phyloP scores from a whole-genome alignment of 306 rosid species.

The Acacia melanoxylon region DNA sequence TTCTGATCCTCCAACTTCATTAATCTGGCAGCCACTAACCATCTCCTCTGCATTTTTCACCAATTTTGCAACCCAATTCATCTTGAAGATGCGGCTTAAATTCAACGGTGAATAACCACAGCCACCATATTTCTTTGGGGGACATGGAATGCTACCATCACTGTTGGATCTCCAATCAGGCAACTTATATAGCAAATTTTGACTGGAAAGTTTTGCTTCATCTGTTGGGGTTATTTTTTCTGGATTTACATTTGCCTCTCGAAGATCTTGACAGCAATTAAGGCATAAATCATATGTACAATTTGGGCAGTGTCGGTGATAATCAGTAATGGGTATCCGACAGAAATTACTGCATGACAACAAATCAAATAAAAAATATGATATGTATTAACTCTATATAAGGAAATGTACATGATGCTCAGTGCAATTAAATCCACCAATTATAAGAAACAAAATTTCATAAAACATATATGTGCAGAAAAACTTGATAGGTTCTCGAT shows the following conservation, averaged over 20 bases:
- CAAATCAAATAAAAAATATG: constrained; percentile 31
- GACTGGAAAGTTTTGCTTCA: constrained; percentile 44
- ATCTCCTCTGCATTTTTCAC: constrained; percentile 96
- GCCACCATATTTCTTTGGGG: constrained; percentile 91
- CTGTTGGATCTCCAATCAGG: constrained; percentile 77
- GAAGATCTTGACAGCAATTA: constrained; percentile 84
- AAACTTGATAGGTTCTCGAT: constrained; percentile 7
- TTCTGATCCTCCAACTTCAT: constrained; percentile 40
- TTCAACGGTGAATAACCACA: constrained; percentile 70
- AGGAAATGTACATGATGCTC: constrained; percentile 18
- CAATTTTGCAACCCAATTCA: constrained; percentile 99
- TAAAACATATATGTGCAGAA: not conserved
- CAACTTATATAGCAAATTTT: constrained; percentile 51
- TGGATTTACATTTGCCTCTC: constrained; percentile 54
- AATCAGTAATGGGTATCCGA: constrained; percentile 92
- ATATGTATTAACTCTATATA: constrained; percentile 6
- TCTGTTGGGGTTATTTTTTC: constrained; percentile 42
- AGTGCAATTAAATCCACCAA: constrained; percentile 27
- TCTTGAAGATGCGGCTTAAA: constrained; percentile 91
- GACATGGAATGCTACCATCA: constrained; percentile 82
- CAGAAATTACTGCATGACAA: constrained; percentile 81
- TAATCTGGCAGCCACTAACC: constrained; percentile 84
- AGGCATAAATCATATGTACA: constrained; percentile 90
- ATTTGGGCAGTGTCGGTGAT: constrained; percentile 83
- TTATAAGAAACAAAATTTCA: not conserved